phyloP scores from a whole-genome alignment of 805 yeast genomes.

The Wickerhamiella nectarea region DNA sequence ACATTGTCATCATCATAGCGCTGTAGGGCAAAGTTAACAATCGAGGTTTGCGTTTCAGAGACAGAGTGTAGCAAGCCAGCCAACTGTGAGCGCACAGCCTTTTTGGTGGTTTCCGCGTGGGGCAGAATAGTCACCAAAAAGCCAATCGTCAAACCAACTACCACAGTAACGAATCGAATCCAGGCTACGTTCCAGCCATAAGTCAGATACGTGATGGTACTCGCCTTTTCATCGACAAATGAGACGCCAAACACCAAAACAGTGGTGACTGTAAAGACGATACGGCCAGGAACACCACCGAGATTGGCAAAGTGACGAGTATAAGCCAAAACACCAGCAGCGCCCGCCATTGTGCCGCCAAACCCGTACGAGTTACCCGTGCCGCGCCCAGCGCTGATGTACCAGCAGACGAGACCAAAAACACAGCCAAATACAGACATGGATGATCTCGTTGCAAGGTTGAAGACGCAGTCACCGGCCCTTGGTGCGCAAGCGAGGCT shows the following conservation, averaged over 20 bases:
- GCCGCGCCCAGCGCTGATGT: constrained; percentile 22
- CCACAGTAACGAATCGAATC: constrained; percentile 25
- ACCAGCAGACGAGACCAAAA: constrained; percentile 27
- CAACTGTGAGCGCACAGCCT: constrained; percentile 21
- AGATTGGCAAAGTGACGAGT: constrained; percentile 23
- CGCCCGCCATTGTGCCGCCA: constrained; percentile 22
- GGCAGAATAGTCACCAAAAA: constrained; percentile 25
- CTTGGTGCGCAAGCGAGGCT: constrained; percentile 22
- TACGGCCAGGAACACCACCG: constrained; percentile 21
- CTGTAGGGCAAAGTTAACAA: constrained; percentile 23
- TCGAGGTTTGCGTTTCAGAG: constrained; percentile 23
- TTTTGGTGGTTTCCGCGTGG: constrained; percentile 22
- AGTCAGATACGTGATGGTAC: constrained; percentile 17
- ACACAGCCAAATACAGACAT: constrained; percentile 24
- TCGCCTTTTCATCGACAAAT: constrained; percentile 20
- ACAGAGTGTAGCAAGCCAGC: constrained; percentile 19
- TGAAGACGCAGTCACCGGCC: constrained; percentile 26
- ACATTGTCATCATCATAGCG: constrained; percentile 16
- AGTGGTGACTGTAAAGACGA: constrained; percentile 22
- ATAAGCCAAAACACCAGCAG: constrained; percentile 19
- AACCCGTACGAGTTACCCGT: constrained; percentile 25
- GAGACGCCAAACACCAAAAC: constrained; percentile 24
- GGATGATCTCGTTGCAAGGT: constrained; percentile 19
- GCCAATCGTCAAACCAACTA: constrained; percentile 23
- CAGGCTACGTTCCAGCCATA: constrained; percentile 26